phyloP scores from a whole-genome alignment of 2,329 filamentous ascomycete genomes.

The Reticulascus tulasneorum region DNA sequence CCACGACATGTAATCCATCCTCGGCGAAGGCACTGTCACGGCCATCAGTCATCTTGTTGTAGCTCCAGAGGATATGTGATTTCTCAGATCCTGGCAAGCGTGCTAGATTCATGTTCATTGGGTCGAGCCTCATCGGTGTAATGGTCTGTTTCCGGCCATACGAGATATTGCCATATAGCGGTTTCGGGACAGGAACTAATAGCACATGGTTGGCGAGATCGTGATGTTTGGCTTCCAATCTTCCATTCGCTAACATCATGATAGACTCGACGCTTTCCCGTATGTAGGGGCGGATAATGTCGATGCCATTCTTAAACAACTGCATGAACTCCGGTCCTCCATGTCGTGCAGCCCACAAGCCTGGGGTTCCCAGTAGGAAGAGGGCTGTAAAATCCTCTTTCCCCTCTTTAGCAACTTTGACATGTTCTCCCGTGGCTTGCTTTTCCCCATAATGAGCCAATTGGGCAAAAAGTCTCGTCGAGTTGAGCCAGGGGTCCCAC shows the following conservation, averaged over 20 bases:
- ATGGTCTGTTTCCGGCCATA: slow-evolving; percentile 36
- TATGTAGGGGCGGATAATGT: slow-evolving; percentile 37
- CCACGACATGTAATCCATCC: slow-evolving; percentile 41
- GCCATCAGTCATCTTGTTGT: slow-evolving; percentile 43
- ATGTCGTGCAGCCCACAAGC: slow-evolving; percentile 52
- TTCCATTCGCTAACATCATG: slow-evolving; percentile 12
- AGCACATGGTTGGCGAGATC: slow-evolving; percentile 12
- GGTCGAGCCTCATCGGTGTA: slow-evolving; percentile 41
- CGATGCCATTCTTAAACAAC: slow-evolving; percentile 41
- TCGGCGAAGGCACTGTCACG: slow-evolving; percentile 40
- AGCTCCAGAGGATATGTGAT: slow-evolving; percentile 46
- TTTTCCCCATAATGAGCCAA: slow-evolving; percentile 11
- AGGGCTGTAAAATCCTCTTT: slow-evolving; percentile 34
- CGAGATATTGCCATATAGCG: slow-evolving; percentile 39
- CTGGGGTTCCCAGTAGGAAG: slow-evolving; percentile 49
- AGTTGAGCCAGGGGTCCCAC: slow-evolving; percentile 62
- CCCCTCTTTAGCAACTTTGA: slow-evolving; percentile 7
- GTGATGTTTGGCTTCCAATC: slow-evolving; percentile 4
- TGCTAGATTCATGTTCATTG: slow-evolving; percentile 49
- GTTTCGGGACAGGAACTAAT: slow-evolving; percentile 41
- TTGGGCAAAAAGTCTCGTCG: slow-evolving; percentile 14
- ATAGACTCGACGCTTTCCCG: slow-evolving; percentile 17
- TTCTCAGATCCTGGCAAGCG: slow-evolving; percentile 33
- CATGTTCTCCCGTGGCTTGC: slow-evolving; percentile 8
- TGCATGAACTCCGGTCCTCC: slow-evolving; percentile 39